phyloP scores from a whole-genome alignment of 192 early-diverging fungal species.

The Linnemannia hyalina region DNA sequence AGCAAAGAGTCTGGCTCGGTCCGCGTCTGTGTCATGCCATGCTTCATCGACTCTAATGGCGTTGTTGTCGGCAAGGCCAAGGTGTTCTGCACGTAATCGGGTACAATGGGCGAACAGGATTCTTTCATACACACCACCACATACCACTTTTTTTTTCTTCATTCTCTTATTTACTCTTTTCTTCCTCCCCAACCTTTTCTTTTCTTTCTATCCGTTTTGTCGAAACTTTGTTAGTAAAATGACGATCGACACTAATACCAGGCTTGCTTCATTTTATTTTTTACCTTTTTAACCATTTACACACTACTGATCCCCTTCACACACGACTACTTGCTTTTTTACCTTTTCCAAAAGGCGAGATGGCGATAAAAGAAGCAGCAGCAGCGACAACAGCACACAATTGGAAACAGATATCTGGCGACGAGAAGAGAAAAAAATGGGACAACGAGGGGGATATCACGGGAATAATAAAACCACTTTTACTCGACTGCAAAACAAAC shows the following conservation, averaged over 20 bases:
- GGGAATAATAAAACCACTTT: no score
- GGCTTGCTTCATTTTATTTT: no score
- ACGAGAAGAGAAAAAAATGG: no score
- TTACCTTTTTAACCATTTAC: neutral
- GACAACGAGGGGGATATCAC: no score
- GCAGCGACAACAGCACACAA: no score
- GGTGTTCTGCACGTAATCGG: conserved; percentile 42
- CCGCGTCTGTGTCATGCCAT: conserved; percentile 51
- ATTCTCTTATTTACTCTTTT: neutral
- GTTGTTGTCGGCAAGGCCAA: conserved; percentile 53
- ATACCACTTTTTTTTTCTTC: conserved; percentile 3
- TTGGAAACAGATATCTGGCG: no score
- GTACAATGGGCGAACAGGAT: neutral
- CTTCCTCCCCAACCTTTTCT: neutral
- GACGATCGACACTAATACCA: neutral
- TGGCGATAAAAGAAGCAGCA: no score
- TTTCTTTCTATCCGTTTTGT: neutral
- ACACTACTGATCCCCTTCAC: neutral
- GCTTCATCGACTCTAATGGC: conserved; percentile 51
- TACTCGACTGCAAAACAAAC: no score
- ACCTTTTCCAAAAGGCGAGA: neutral
- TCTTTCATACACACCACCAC: neutral
- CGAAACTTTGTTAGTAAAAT: conserved; percentile 6
- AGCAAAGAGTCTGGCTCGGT: conserved; percentile 54
- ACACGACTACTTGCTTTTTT: neutral